phyloP scores from a whole-genome alignment of 148 eudicot species.

The Linanthus parryae region DNA sequence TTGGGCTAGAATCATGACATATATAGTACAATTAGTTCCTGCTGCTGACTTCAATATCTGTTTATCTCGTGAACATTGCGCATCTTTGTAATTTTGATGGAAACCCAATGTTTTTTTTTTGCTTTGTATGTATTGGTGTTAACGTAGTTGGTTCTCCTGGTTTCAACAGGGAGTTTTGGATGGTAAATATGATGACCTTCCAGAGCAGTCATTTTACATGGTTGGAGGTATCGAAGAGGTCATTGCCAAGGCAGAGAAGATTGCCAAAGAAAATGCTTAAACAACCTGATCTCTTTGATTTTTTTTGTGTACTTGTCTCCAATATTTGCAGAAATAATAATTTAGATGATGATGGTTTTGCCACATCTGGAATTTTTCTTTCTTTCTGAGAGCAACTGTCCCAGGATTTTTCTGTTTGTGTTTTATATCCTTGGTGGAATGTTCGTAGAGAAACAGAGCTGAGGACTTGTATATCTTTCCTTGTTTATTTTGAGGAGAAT shows the following conservation, averaged over 20 bases:
- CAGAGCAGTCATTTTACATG: constrained; percentile 98
- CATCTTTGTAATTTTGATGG: too few species aligned
- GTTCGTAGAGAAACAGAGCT: constrained; percentile 21
- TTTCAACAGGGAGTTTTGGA: constrained; percentile 82
- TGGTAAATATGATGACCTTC: constrained; percentile 90
- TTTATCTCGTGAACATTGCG: too few species aligned
- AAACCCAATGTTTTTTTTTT: too few species aligned
- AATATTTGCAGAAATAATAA: constrained; percentile 49
- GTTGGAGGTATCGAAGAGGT: constrained; percentile 99
- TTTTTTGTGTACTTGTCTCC: constrained; percentile 18
- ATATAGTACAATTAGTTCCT: too few species aligned
- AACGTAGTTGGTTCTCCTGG: background rate
- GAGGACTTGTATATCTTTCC: constrained; percentile 29
- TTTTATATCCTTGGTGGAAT: constrained; percentile 12
- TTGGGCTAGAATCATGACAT: too few species aligned
- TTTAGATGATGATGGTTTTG: constrained; percentile 26
- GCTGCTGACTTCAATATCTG: too few species aligned
- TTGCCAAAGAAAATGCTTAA: constrained; percentile 78
- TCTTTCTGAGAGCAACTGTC: constrained; percentile 11
- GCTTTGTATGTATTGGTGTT: too few species aligned
- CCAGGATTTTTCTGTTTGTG: constrained; percentile 13
- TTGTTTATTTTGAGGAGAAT: constrained; percentile 7
- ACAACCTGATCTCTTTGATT: constrained; percentile 6
- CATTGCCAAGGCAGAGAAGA: constrained; percentile 96
- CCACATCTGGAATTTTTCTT: constrained; percentile 25